These are phyloP conservation scores for Plasmopara muralis DNA, from an alignment of 352 stramenopile species.

Conservation along the genomic window DNA sequence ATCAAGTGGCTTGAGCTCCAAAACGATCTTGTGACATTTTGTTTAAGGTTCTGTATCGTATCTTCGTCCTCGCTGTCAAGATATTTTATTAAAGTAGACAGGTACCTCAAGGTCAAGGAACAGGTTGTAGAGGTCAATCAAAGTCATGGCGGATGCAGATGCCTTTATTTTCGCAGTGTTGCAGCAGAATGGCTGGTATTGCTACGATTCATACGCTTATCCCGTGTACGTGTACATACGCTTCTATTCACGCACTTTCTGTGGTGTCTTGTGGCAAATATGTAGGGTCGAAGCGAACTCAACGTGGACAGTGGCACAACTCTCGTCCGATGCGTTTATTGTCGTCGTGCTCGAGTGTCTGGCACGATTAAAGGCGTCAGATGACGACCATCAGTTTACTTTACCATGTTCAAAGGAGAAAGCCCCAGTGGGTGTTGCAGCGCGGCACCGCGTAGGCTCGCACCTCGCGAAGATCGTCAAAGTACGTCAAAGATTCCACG, in stretches of 20 bases:
- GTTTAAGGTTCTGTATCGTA: too few species aligned
- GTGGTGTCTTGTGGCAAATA: not conserved
- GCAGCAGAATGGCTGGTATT: conserved; percentile 44
- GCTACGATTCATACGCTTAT: not conserved
- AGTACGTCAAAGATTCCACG: conserved; percentile 23
- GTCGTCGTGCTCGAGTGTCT: conserved; percentile 43
- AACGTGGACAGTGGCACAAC: conserved; percentile 20
- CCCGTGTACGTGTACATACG: not conserved
- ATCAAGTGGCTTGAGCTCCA: too few species aligned
- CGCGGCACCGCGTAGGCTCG: conserved; percentile 66
- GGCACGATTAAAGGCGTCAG: conserved; percentile 23
- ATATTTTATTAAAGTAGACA: conserved; percentile 5
- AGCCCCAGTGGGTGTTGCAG: conserved; percentile 51
- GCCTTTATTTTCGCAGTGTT: conserved; percentile 41
- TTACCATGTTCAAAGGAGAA: conserved; percentile 14
- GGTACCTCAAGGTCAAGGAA: not conserved
- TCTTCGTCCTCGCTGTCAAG: too few species aligned
- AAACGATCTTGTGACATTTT: too few species aligned
- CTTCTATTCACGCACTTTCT: too few species aligned
- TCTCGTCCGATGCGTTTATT: conserved; percentile 43
- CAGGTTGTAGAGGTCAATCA: conserved; percentile 1
- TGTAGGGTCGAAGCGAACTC: conserved; percentile 15
- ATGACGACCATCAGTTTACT: conserved; percentile 22
- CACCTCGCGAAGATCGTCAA: conserved; percentile 71
- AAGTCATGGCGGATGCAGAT: conserved; percentile 37